A percentile compares a stretch with the other conserved stretches of the same genome.
Evolutionary conservation across 148 eudicot species (phyloP).

Genomic region (Rhododendron griersonianum): DNA sequence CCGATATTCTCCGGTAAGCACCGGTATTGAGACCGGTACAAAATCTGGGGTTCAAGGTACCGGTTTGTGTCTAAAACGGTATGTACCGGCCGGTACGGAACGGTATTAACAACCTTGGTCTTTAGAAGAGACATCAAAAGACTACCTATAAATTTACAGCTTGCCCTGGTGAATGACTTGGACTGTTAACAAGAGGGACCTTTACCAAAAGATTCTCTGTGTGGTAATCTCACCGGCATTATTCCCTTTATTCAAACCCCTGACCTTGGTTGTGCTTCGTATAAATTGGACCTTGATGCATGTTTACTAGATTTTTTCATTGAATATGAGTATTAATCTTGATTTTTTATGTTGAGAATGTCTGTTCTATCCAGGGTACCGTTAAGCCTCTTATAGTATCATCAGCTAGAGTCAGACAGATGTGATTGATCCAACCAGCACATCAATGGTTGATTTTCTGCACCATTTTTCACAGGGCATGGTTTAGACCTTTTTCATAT

Average conservation of each 20-base stretch:
- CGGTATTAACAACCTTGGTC: too few species aligned
- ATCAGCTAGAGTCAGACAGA: not conserved
- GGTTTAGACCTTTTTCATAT: not conserved
- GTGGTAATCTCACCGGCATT: not conserved
- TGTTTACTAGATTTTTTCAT: not conserved
- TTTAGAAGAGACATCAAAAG: not conserved
- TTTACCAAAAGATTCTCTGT: not conserved
- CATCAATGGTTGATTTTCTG: not conserved
- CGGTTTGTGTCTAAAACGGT: too few species aligned
- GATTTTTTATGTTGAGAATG: not conserved
- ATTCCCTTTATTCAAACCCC: not conserved
- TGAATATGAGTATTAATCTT: too few species aligned
- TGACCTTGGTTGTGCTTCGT: not conserved
- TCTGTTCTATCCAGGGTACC: not conserved
- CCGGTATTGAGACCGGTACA: too few species aligned
- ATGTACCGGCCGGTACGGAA: too few species aligned
- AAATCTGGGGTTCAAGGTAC: too few species aligned
- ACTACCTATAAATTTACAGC: not conserved
- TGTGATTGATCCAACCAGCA: not conserved
- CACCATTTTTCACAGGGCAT: not conserved
- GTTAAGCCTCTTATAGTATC: not conserved
- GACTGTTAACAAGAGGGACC: not conserved
- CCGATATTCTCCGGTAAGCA: too few species aligned
- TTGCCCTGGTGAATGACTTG: not conserved
- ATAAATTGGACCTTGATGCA: not conserved